phyloP scores from a whole-genome alignment of 2,329 filamentous ascomycete genomes.

The Phaeosphaeria sp. region DNA sequence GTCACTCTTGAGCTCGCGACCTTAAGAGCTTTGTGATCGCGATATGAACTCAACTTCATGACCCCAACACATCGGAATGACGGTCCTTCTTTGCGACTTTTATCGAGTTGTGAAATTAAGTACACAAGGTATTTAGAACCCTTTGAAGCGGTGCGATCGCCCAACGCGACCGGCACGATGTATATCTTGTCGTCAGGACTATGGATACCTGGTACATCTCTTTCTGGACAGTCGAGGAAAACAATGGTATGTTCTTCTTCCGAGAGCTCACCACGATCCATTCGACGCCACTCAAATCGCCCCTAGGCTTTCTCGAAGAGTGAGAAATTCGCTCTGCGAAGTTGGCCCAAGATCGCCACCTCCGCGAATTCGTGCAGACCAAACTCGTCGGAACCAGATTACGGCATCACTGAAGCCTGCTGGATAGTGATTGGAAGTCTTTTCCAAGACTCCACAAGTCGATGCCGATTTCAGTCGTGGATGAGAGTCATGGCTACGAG shows the following conservation, averaged over 20 bases:
- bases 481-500: no score
- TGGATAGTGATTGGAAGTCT: conserved; percentile 16
- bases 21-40: conserved; percentile 6
- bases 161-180: conserved; percentile 11
- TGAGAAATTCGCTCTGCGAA: background rate
- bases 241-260: conserved; percentile 11
- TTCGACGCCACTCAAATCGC: background rate
- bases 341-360: conserved; percentile 1
- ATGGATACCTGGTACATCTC: conserved; percentile 8
- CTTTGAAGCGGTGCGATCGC: no score
- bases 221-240: conserved; percentile 15
- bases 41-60: conserved; percentile 14
- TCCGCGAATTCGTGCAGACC: conserved; percentile 11
- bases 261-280: conserved; percentile 3
- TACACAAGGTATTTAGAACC: background rate
- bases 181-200: conserved; percentile 6
- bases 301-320: background rate
- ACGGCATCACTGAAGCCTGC: conserved; percentile 5
- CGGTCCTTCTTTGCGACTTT: background rate
- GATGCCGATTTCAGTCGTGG: no score
- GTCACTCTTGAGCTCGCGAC: no score
- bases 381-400: conserved; percentile 9
- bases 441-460: no score
- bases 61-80: conserved; percentile 15
- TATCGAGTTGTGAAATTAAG: conserved; percentile 9